Evolutionary conservation across 108 stramenopile species (phyloP).

Genomic region (Poteriospumella lacustris): DNA sequence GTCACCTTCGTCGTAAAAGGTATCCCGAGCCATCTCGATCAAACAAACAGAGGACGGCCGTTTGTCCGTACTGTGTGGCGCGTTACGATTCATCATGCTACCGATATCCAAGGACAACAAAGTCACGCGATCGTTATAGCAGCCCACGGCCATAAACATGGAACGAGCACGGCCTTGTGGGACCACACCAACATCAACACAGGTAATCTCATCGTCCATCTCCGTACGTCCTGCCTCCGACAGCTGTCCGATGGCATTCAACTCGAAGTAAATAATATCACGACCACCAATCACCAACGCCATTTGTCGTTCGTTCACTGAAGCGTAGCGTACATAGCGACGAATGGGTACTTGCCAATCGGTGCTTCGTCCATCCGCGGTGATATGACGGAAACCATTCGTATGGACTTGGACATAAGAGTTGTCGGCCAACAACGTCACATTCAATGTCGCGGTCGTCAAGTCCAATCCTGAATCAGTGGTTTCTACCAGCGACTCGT

Average conservation of each 20-base stretch:
- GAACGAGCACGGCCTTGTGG: conserved; percentile 66
- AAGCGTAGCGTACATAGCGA: conserved; percentile 79
- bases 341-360: conserved; percentile 88
- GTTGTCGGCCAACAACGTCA: conserved; percentile 70
- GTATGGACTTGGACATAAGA: conserved; percentile 83
- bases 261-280: conserved; percentile 88
- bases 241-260: conserved; percentile 74
- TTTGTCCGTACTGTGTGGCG: conserved; percentile 56
- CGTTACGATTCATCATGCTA: conserved; percentile 51
- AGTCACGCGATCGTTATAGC: conserved; percentile 75
- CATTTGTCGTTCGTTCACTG: conserved; percentile 81
- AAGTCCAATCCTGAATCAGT: conserved; percentile 72
- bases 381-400: conserved; percentile 78
- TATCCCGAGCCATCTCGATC: conserved; percentile 43
- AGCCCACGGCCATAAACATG: conserved; percentile 82
- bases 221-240: conserved; percentile 69
- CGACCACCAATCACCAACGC: conserved; percentile 83
- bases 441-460: conserved; percentile 79
- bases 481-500: conserved; percentile 92
- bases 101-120: conserved; percentile 76
- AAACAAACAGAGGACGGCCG: conserved; percentile 56
- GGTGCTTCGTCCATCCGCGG: conserved; percentile 48
- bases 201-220: conserved; percentile 81
- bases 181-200: conserved; percentile 78
- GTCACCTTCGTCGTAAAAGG: too few relatives aligned